phyloP scores from a whole-genome alignment of 306 rosid genomes.

The Lathyrus aphaca region DNA sequence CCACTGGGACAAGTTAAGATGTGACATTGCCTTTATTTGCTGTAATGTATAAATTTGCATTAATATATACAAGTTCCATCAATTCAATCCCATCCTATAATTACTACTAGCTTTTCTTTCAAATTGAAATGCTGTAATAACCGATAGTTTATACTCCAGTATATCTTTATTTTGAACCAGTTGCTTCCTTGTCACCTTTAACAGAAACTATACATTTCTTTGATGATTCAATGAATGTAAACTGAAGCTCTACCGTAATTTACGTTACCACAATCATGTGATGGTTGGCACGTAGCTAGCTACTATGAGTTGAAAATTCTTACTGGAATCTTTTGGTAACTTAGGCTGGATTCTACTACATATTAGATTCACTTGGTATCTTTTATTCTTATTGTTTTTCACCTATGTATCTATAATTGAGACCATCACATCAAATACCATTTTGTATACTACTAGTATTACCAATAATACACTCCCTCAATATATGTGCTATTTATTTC shows the following conservation, averaged over 20 bases:
- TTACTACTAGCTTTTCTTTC: background rate
- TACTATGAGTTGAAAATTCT: background rate
- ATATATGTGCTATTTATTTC: too few relatives aligned
- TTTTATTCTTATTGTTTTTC: slow-evolving; percentile 8
- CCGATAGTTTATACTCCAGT: background rate
- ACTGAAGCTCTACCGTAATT: background rate
- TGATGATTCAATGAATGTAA: slow-evolving; percentile 20
- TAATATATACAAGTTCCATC: slow-evolving; percentile 32
- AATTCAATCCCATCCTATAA: slow-evolving; percentile 19
- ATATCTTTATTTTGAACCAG: background rate
- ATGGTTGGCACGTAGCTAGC: background rate
- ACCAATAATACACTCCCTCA: too few relatives aligned
- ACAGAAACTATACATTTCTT: background rate
- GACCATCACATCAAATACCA: background rate
- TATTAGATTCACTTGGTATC: slow-evolving; percentile 12
- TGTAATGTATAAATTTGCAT: background rate
- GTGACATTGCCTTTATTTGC: slow-evolving; percentile 28
- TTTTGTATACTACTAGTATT: background rate
- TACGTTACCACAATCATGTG: slow-evolving; percentile 28
- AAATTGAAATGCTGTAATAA: background rate
- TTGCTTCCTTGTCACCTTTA: background rate
- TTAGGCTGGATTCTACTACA: slow-evolving; percentile 22
- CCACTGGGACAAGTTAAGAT: slow-evolving; percentile 30
- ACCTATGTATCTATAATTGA: background rate
- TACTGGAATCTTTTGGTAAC: slow-evolving; percentile 18